phyloP scores from a whole-genome alignment of 352 stramenopile species.

The Phytophthora ohioensis region DNA sequence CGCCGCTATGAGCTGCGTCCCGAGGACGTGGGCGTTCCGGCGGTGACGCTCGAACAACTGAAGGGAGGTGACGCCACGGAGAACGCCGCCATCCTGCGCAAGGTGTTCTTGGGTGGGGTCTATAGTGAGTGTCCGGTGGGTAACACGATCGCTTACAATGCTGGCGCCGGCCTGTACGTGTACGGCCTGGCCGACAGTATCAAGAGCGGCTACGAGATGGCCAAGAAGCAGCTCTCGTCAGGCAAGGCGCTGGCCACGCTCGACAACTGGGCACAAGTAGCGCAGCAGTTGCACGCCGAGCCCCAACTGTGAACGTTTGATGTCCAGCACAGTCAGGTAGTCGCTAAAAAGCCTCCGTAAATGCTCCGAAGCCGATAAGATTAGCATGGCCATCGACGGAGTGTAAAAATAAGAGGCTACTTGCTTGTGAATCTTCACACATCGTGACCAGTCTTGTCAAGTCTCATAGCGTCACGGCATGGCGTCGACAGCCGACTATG shows the following conservation, averaged over 20 bases:
- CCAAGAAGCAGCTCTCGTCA: slow-evolving; percentile 71
- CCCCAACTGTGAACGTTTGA: slow-evolving; percentile 37
- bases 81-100: slow-evolving; percentile 95
- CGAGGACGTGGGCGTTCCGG: slow-evolving; percentile 89
- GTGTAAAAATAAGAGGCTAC: slow-evolving; percentile 45
- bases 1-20: slow-evolving; percentile 56
- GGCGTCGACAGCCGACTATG: slow-evolving; percentile 20
- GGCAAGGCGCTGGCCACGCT: slow-evolving; percentile 73
- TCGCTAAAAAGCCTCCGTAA: slow-evolving; percentile 29
- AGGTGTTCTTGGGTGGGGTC: slow-evolving; percentile 83
- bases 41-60: slow-evolving; percentile 94
- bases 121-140: slow-evolving; percentile 94
- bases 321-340: slow-evolving; percentile 27
- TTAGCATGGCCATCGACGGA: slow-evolving; percentile 34
- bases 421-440: slow-evolving; percentile 24
- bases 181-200: slow-evolving; percentile 94
- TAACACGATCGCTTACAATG: slow-evolving; percentile 98
- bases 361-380: slow-evolving; percentile 23
- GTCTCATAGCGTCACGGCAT: slow-evolving; percentile 22
- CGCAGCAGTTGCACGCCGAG: slow-evolving; percentile 56
- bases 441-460: slow-evolving; percentile 5
- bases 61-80: slow-evolving; percentile 95
- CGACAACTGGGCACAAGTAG: slow-evolving; percentile 69
- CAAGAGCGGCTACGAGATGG: slow-evolving; percentile 89
- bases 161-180: slow-evolving; percentile 97